These are phyloP conservation scores for Mycena leptocephala DNA, from an alignment of 768 basidiomycete species.

Conservation along the genomic window DNA sequence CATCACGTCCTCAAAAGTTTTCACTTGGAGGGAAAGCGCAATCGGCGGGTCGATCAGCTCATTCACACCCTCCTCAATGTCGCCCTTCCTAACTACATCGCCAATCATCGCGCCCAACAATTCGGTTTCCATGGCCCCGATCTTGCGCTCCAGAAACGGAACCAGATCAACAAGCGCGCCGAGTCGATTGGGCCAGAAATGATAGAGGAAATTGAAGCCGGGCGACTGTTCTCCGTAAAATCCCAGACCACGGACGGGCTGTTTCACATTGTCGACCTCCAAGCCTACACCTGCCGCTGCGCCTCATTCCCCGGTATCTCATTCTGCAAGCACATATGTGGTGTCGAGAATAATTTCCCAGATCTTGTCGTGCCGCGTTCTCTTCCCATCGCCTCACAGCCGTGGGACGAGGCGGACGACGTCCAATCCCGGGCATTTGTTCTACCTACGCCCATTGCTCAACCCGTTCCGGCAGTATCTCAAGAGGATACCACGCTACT, in stretches of 20 bases:
- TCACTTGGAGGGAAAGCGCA: slow-evolving; percentile 41
- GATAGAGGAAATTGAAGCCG: not conserved
- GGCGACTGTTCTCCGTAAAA: not conserved
- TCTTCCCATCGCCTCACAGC: not conserved
- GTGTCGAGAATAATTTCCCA: slow-evolving; percentile 21
- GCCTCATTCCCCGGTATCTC: slow-evolving; percentile 20
- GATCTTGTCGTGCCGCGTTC: not conserved
- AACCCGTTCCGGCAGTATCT: too few relatives aligned
- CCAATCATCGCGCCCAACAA: slow-evolving; percentile 35
- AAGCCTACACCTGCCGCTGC: slow-evolving; percentile 21
- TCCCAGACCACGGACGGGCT: not conserved
- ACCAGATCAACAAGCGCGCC: not conserved
- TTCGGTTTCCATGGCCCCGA: slow-evolving; percentile 32
- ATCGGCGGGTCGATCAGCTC: slow-evolving; percentile 43
- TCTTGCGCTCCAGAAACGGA: slow-evolving; percentile 6
- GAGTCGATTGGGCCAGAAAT: not conserved
- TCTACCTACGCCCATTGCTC: too few relatives aligned
- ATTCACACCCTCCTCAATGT: slow-evolving; percentile 33
- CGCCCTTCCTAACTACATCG: slow-evolving; percentile 34
- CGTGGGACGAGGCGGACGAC: not conserved
- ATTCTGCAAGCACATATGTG: slow-evolving; percentile 33
- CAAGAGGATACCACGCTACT: not conserved
- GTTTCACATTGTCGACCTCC: slow-evolving; percentile 12
- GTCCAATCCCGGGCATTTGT: not conserved
- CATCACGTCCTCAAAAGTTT: slow-evolving; percentile 45